These are phyloP conservation scores for Mycena filopes DNA, from an alignment of 768 basidiomycete genomes.

Conservation along the genomic window DNA sequence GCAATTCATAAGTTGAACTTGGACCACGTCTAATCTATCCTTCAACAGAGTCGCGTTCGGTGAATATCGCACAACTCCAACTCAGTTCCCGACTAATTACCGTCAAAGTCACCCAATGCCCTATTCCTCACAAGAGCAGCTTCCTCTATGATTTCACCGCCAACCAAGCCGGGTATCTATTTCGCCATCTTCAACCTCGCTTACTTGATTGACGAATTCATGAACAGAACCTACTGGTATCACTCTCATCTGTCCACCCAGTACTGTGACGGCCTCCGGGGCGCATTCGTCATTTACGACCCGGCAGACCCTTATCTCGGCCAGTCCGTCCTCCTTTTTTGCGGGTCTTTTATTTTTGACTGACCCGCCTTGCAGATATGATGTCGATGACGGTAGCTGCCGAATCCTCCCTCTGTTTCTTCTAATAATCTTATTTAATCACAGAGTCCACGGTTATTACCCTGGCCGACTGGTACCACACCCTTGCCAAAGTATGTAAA, in stretches of 20 bases:
- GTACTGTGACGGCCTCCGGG: slow-evolving; percentile 53
- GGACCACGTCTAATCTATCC: too few relatives aligned
- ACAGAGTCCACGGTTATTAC: slow-evolving; percentile 56
- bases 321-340: neutral
- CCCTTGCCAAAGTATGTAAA: slow-evolving; percentile 1
- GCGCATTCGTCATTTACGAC: slow-evolving; percentile 58
- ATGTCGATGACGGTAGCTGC: slow-evolving; percentile 8
- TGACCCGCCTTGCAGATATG: neutral
- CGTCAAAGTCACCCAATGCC: slow-evolving; percentile 57
- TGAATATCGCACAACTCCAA: too few relatives aligned
- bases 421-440: neutral
- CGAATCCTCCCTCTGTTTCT: neutral
- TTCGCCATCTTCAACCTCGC: neutral
- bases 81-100: too few relatives aligned
- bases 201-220: slow-evolving; percentile 28
- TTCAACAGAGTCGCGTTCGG: too few relatives aligned
- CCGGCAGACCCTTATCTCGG: slow-evolving; percentile 35
- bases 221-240: slow-evolving; percentile 60
- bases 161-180: slow-evolving; percentile 4
- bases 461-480: slow-evolving; percentile 56
- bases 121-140: slow-evolving; percentile 49
- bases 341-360: neutral
- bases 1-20: too few relatives aligned
- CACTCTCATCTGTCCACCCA: slow-evolving; percentile 40
- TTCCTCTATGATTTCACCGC: slow-evolving; percentile 56